Percentiles rank a stretch among this genome's conserved stretches.
Evolutionary conservation across 2,329 filamentous ascomycete species (phyloP).

Genomic region (Cladosporium sp.): DNA sequence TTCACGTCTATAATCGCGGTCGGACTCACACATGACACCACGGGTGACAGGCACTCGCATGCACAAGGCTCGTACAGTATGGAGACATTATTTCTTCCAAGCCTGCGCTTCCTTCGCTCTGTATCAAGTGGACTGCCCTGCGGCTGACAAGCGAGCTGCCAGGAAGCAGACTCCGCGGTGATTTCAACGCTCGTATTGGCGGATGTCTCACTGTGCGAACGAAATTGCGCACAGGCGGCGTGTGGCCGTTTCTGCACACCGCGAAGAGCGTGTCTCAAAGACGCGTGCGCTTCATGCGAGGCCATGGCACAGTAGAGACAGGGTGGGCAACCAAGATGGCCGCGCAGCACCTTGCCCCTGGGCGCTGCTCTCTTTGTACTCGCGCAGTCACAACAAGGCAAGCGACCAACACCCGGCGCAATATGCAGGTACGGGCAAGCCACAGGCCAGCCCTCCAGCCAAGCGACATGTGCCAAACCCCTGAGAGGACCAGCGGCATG

Average conservation of each 20-base stretch:
- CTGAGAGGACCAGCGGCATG: background rate
- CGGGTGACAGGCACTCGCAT: background rate
- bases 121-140: background rate
- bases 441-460: background rate
- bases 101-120: slow-evolving; percentile 2
- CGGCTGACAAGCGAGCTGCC: background rate
- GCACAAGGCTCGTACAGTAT: background rate
- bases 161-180: slow-evolving; percentile 1
- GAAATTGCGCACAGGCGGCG: background rate
- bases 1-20: background rate
- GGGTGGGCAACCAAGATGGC: background rate
- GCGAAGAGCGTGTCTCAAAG: slow-evolving; percentile 6
- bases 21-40: background rate
- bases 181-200: background rate
- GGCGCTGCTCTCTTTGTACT: slow-evolving; percentile 4
- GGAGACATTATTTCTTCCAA: slow-evolving; percentile 1
- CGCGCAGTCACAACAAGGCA: slow-evolving; percentile 1
- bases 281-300: slow-evolving; percentile 10
- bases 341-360: background rate
- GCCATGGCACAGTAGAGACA: background rate
- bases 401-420: slow-evolving; percentile 1
- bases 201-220: background rate
- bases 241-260: background rate
- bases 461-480: slow-evolving; percentile 5
- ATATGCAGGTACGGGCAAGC: slow-evolving; percentile 11